Percentiles rank a stretch among this genome's conserved stretches.
Evolutionary conservation across 2,329 filamentous ascomycete genomes (phyloP).

Genomic region (Aspergillus fijiensis): DNA sequence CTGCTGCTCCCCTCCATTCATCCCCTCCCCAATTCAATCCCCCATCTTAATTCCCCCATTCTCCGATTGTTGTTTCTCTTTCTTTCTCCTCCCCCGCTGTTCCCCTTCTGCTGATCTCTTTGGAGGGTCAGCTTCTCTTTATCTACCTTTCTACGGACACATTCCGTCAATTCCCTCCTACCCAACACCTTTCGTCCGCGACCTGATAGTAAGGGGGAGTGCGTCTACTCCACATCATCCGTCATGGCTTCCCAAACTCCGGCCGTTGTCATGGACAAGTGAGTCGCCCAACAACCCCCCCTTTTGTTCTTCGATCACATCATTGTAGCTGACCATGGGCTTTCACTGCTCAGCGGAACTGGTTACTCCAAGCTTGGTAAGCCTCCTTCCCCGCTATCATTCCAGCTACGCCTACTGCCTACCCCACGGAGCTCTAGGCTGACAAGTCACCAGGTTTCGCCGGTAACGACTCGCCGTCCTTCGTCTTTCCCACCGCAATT

Average conservation of each 20-base stretch:
- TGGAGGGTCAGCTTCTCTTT: background rate
- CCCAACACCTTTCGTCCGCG: background rate
- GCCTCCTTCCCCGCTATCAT: constrained; percentile 27
- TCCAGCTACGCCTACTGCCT: constrained; percentile 4
- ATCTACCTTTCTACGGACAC: constrained; percentile 1
- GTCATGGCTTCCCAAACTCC: constrained; percentile 96
- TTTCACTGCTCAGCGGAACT: constrained; percentile 72
- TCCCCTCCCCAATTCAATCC: background rate
- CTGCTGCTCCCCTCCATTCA: background rate
- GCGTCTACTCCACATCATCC: constrained; percentile 22
- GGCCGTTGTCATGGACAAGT: constrained; percentile 99
- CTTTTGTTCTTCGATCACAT: constrained; percentile 24
- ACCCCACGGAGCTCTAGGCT: constrained; percentile 28
- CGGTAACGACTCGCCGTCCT: constrained; percentile 97
- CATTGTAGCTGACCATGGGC: constrained; percentile 41
- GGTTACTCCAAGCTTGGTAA: constrained; percentile 98
- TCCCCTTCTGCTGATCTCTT: constrained; percentile 3
- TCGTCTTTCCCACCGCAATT: constrained; percentile 98
- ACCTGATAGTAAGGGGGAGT: constrained; percentile 19
- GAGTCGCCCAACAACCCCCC: constrained; percentile 49
- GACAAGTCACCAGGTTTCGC: constrained; percentile 72
- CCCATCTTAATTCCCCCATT: constrained; percentile 1
- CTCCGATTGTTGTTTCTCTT: constrained; percentile 4
- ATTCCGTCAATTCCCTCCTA: constrained; percentile 1
- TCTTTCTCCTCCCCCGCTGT: constrained; percentile 4